A percentile compares a stretch with the other conserved stretches of the same genome.
Evolutionary conservation across 2,329 filamentous ascomycete species (phyloP).

Genomic region (Chaetomiaceae sp.): DNA sequence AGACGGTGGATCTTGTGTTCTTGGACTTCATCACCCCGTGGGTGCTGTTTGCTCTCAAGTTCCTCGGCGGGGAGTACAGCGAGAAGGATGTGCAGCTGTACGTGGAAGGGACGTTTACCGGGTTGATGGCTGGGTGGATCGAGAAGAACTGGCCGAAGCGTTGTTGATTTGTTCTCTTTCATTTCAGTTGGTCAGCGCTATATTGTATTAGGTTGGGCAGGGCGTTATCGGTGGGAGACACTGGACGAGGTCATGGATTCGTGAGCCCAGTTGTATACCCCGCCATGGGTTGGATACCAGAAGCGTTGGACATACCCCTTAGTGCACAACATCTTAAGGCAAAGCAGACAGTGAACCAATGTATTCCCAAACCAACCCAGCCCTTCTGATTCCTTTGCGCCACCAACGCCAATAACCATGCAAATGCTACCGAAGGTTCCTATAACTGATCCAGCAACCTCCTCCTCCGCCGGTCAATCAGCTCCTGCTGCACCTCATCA

Average conservation of each 20-base stretch:
- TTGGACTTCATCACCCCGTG: constrained; percentile 85
- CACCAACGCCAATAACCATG: constrained; percentile 16
- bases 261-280: no score
- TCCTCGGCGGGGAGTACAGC: constrained; percentile 46
- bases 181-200: constrained; percentile 3
- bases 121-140: constrained; percentile 52
- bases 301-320: no score
- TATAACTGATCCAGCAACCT: constrained; percentile 77
- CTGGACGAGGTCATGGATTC: no score
- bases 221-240: neutral
- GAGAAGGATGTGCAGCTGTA: constrained; percentile 45
- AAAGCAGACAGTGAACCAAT: neutral
- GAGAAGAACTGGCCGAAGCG: constrained; percentile 46
- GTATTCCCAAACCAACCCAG: neutral
- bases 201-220: constrained; percentile 27
- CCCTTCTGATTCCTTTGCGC: neutral
- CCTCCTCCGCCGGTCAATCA: constrained; percentile 77
- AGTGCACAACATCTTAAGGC: no score
- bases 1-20: constrained; percentile 80
- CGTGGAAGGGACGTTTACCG: constrained; percentile 49
- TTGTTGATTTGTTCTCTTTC: constrained; percentile 10
- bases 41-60: constrained; percentile 67
- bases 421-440: neutral
- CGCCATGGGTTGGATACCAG: no score
- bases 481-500: constrained; percentile 89